These are phyloP conservation scores for Haplosporangium sp. DNA, from an alignment of 371 early-diverging fungal species.

Conservation along the genomic window DNA sequence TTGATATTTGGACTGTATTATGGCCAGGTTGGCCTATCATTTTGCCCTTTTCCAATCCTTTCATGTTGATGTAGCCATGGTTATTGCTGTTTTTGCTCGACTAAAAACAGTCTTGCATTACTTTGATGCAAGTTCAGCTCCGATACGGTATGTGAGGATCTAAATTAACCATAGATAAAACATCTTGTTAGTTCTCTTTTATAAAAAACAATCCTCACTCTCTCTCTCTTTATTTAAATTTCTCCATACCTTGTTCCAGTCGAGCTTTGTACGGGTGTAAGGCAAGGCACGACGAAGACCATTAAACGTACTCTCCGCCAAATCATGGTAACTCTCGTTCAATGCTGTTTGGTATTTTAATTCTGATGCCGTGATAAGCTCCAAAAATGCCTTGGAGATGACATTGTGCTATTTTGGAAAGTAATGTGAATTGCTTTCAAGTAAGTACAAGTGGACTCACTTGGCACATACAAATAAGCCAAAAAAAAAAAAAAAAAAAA, in stretches of 20 bases:
- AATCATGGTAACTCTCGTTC: conserved; percentile 83
- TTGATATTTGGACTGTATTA: too few species aligned
- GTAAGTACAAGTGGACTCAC: too few species aligned
- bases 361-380: conserved; percentile 80
- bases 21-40: too few species aligned
- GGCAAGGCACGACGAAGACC: conserved; percentile 92
- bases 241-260: conserved; percentile 83
- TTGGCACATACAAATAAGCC: too few species aligned
- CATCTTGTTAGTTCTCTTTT: neutral
- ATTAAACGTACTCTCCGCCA: conserved; percentile 91
- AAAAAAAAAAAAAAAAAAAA: too few species aligned
- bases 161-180: neutral
- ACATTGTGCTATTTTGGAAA: conserved; percentile 28
- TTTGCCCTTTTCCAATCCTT: too few species aligned
- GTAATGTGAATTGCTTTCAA: neutral
- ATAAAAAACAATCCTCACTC: neutral
- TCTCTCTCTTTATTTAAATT: too few species aligned
- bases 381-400: conserved; percentile 68
- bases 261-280: conserved; percentile 90
- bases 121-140: conserved; percentile 50
- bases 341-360: conserved; percentile 84
- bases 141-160: conserved; percentile 55
- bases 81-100: too few species aligned
- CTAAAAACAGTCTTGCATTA: neutral
- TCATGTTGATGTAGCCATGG: too few species aligned